These are phyloP conservation scores for Cladophialophora psammophila DNA, from an alignment of 2,329 filamentous ascomycete genomes.

Conservation along the genomic window DNA sequence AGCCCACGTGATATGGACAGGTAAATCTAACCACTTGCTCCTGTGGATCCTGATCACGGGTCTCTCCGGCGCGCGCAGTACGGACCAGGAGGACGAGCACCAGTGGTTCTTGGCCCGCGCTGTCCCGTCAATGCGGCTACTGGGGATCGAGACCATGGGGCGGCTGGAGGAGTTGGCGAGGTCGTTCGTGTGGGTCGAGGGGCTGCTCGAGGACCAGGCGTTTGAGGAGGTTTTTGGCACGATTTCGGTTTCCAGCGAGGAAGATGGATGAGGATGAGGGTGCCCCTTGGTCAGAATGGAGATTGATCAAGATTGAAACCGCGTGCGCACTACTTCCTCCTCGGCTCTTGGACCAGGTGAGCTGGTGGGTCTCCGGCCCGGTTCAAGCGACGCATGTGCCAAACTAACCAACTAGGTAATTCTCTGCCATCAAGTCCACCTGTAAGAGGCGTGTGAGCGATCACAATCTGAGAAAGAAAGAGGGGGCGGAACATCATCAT, in stretches of 20 bases:
- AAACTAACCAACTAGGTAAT: not conserved
- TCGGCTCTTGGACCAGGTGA: not conserved
- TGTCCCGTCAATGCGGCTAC: slow-evolving; percentile 7
- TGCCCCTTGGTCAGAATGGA: too few relatives aligned
- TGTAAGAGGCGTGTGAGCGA: too few relatives aligned
- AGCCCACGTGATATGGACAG: slow-evolving; percentile 19
- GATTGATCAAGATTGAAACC: too few relatives aligned
- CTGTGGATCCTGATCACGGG: slow-evolving; percentile 30
- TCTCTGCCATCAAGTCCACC: too few relatives aligned
- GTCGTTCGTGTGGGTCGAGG: slow-evolving; percentile 24
- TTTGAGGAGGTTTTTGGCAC: not conserved
- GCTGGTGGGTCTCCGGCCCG: not conserved
- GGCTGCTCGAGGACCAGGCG: slow-evolving; percentile 20
- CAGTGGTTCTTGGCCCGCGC: slow-evolving; percentile 21
- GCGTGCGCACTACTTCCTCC: too few relatives aligned
- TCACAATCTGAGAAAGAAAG: too few relatives aligned
- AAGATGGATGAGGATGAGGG: slow-evolving; percentile 1
- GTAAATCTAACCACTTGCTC: slow-evolving; percentile 20
- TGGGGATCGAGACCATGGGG: slow-evolving; percentile 12
- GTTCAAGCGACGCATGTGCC: not conserved
- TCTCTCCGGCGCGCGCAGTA: slow-evolving; percentile 7
- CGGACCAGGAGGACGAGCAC: slow-evolving; percentile 10
- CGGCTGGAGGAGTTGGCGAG: slow-evolving; percentile 11
- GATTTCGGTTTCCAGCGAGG: not conserved
- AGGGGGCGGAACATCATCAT: too few relatives aligned